These are phyloP conservation scores for Simplicillium sp. DNA, from an alignment of 2,329 filamentous ascomycete genomes.

Conservation along the genomic window DNA sequence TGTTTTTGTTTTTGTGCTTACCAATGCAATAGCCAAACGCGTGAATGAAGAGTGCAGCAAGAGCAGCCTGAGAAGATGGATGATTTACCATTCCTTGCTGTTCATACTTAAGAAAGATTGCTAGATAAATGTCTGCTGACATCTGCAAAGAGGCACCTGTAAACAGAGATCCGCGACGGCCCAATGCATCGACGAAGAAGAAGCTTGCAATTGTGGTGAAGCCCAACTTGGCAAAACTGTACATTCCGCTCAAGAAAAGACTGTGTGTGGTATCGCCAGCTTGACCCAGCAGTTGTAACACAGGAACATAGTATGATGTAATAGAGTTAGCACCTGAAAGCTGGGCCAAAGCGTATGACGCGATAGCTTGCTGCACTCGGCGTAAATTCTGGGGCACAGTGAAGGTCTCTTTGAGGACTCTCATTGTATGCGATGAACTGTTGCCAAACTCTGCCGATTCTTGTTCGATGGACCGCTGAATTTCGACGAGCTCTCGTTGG, in stretches of 20 bases:
- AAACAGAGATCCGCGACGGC: conserved; percentile 26
- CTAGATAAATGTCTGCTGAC: conserved; percentile 29
- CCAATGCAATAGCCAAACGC: conserved; percentile 31
- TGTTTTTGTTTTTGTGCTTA: background rate
- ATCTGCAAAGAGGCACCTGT: conserved; percentile 25
- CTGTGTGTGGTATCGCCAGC: conserved; percentile 16
- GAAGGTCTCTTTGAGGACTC: conserved; percentile 25
- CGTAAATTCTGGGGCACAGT: conserved; percentile 25
- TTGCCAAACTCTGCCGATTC: conserved; percentile 7
- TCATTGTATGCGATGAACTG: conserved; percentile 10
- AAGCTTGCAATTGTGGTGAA: conserved; percentile 29
- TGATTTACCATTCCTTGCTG: conserved; percentile 13
- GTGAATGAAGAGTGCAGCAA: conserved; percentile 34
- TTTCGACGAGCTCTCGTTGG: conserved; percentile 17
- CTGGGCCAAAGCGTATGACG: conserved; percentile 29
- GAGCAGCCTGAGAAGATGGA: conserved; percentile 24
- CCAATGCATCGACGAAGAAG: conserved; percentile 33
- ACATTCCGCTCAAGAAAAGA: conserved; percentile 31
- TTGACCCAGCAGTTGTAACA: conserved; percentile 26
- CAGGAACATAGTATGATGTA: conserved; percentile 31
- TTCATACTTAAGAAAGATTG: conserved; percentile 25
- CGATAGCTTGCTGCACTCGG: conserved; percentile 25
- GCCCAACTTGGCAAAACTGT: conserved; percentile 31
- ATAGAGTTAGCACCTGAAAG: conserved; percentile 34
- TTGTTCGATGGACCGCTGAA: conserved; percentile 15